Conservation (phyloP, 2,329 filamentous ascomycete species). For the Penicillium corylophilum region DNA sequence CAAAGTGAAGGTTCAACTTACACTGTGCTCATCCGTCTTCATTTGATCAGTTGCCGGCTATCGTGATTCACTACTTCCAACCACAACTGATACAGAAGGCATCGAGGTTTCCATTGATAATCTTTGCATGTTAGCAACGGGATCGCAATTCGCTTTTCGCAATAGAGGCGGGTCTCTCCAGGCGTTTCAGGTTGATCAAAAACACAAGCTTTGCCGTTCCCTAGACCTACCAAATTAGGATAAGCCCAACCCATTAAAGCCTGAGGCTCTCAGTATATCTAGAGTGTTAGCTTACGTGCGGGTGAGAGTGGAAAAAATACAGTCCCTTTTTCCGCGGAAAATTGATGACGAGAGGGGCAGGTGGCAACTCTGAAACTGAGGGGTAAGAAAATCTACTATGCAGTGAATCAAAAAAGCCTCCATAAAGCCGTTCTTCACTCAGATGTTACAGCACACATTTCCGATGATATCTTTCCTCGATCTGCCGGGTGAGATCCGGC, state of each 20-base stretch:
- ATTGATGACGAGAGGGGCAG: not conserved
- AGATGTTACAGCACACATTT: not conserved
- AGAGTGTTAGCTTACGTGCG: not conserved
- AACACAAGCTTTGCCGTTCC: not conserved
- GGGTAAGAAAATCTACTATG: not conserved
- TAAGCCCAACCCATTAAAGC: not conserved
- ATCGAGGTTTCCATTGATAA: not conserved
- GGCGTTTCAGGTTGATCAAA: not conserved
- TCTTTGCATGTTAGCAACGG: not conserved
- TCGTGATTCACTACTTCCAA: not conserved
- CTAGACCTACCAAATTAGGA: not conserved
- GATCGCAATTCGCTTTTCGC: not conserved
- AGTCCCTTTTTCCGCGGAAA: not conserved
- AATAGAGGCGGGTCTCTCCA: not conserved
- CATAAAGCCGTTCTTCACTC: not conserved
- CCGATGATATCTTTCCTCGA: conserved; percentile 10
- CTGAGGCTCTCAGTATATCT: not conserved
- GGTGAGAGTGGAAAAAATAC: not conserved
- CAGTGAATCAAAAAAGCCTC: not conserved
- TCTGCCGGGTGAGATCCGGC: conserved; percentile 10
- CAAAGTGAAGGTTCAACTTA: no score
- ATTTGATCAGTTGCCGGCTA: not conserved
- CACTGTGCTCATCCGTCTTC: no score
- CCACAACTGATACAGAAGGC: not conserved
- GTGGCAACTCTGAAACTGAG: conserved; percentile 4